Evolutionary conservation across 495 filamentous ascomycete species (phyloP), one percentile per base, ranked within the genome.

Genomic region (Lasiosphaeria miniovina): DNA sequence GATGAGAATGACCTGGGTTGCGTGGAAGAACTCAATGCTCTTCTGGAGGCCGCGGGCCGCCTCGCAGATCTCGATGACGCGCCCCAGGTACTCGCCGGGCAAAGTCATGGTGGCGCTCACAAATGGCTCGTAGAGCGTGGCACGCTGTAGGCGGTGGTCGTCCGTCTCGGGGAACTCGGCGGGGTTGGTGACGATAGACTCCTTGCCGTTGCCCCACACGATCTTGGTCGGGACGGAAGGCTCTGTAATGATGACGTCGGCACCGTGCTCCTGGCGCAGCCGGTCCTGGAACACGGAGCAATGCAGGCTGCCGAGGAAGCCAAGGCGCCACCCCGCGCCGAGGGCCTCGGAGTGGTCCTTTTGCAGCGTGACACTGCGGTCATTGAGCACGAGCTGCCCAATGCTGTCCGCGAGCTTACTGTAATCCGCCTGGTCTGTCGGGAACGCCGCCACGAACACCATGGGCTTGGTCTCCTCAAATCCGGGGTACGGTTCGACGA

Each of bases 391-490:
- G 33, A 97, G 81, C 69, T 98, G 94, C 53, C 91, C 88, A 68
- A 98, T 96, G 67, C 91, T 96, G 70, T 98, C 94, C 62, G 95
- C 91, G 10, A 98, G 76, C 68, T 93, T 90, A 59, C 80, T 82
- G 67, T 96, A 93, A 71, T 94, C 88, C 68, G 85, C 77, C 59
- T 95, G 91, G 71, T 98, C 93, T 0, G 90, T 87, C 1, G 94
- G 94, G 64, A 95, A 98, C 0, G 95, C 94, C 5, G 93, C 92
- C 10, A 98, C 94, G 68, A 98, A 98, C 31, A 97, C 94, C 94
- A 98, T 98, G 3, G 93, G 87, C 73, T 98, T 96, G 6, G 94
- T 94, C 68, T 98, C 95, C 73, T 96, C 94, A 61, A 98, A 98
- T 1, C 94, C 95, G 0, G 90, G 90, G 57, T 92, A 85, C 17